Evolutionary conservation across 169 alveolate genomes (phyloP).

Genomic region (Eimeria necatrix): DNA sequence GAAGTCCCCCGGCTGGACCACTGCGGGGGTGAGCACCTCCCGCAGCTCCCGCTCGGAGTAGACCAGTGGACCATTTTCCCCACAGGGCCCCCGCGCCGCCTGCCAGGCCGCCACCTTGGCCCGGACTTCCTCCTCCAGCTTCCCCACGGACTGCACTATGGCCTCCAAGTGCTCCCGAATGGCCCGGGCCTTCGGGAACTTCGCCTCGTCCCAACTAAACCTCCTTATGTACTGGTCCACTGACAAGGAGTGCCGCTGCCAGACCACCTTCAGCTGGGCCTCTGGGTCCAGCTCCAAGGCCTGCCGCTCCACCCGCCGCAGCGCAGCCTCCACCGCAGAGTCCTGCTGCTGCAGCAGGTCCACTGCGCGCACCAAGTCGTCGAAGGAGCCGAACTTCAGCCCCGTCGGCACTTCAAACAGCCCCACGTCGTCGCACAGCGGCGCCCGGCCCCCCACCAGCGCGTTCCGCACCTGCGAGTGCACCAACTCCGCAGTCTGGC

Average conservation of each 20-base stretch:
- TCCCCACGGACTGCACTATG: constrained; percentile 86
- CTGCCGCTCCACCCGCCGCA: constrained; percentile 87
- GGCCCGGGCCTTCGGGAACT: constrained; percentile 88
- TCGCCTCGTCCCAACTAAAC: constrained; percentile 92
- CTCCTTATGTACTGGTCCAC: constrained; percentile 86
- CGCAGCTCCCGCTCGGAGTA: constrained; percentile 84
- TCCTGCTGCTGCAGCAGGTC: constrained; percentile 87
- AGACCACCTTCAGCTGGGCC: constrained; percentile 75
- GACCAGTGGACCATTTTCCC: neutral
- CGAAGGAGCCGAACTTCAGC: constrained; percentile 88
- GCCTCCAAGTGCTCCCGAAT: constrained; percentile 85
- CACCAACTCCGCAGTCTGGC: constrained; percentile 10
- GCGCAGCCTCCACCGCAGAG: constrained; percentile 84
- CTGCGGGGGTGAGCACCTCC: constrained; percentile 87
- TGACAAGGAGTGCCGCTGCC: constrained; percentile 80
- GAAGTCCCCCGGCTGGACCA: constrained; percentile 84
- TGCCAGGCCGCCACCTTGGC: constrained; percentile 84
- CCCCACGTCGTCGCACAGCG: constrained; percentile 83
- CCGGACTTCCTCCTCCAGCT: constrained; percentile 87
- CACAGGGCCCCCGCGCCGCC: constrained; percentile 83
- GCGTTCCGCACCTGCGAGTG: constrained; percentile 23
- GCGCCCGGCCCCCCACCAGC: constrained; percentile 8
- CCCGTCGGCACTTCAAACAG: constrained; percentile 86
- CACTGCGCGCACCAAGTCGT: constrained; percentile 83
- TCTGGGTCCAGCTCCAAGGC: constrained; percentile 83